These are phyloP conservation scores for Calonectria hawksworthii DNA, from an alignment of 2,329 filamentous ascomycete species.

Conservation along the genomic window DNA sequence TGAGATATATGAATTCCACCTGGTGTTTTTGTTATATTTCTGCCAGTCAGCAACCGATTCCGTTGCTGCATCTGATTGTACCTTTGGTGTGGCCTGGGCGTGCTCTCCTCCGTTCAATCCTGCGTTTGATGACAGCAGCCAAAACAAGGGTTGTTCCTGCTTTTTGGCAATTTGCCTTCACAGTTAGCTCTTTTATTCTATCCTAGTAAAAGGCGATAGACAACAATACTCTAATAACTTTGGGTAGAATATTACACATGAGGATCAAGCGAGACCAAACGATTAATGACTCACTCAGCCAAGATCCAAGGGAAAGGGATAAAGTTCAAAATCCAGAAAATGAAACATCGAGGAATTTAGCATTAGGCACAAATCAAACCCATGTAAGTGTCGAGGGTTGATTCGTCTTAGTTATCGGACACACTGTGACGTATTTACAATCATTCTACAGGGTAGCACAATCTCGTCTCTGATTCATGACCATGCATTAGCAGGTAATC, in stretches of 20 bases:
- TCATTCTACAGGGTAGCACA: background rate
- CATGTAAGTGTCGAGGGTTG: too few relatives aligned
- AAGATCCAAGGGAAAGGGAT: background rate
- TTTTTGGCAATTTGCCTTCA: background rate
- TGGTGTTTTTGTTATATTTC: background rate
- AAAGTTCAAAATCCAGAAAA: background rate
- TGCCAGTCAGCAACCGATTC: background rate
- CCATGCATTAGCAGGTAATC: background rate
- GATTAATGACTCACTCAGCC: background rate
- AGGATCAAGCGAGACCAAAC: background rate
- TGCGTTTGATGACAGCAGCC: background rate
- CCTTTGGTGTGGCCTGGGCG: background rate
- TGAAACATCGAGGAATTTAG: background rate
- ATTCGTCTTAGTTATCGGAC: background rate
- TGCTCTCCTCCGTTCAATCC: background rate
- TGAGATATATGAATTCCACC: background rate
- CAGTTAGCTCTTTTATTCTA: background rate
- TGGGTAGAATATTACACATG: background rate
- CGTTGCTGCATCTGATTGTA: too few relatives aligned
- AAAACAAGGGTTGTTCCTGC: background rate
- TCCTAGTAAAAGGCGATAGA: background rate
- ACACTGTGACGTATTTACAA: background rate
- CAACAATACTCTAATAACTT: background rate
- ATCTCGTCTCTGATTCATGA: background rate
- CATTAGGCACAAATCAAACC: background rate